phyloP scores from a whole-genome alignment of 2,329 filamentous ascomycete genomes.

The Hymenoscyphus linearis region DNA sequence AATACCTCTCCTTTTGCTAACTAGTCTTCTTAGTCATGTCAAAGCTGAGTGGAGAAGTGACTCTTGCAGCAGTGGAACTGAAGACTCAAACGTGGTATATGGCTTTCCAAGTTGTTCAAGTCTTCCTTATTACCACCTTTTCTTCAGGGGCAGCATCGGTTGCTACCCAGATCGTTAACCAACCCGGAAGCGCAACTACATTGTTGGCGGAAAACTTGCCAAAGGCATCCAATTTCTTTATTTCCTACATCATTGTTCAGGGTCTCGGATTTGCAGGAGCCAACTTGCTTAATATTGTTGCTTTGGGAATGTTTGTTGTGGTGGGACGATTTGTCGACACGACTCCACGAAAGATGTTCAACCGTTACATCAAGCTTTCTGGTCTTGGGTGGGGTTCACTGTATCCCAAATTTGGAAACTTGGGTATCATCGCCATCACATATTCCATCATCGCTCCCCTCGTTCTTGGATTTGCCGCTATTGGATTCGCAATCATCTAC shows the following conservation, averaged over 20 bases:
- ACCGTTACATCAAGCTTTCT: slow-evolving; percentile 67
- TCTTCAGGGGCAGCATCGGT: slow-evolving; percentile 74
- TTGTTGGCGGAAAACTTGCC: slow-evolving; percentile 73
- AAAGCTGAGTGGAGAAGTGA: slow-evolving; percentile 73
- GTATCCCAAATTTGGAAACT: slow-evolving; percentile 73
- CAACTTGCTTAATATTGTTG: slow-evolving; percentile 65
- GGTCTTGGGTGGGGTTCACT: slow-evolving; percentile 78
- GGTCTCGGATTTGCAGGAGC: slow-evolving; percentile 74
- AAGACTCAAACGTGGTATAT: slow-evolving; percentile 90
- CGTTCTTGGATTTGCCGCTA: slow-evolving; percentile 73
- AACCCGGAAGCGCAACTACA: slow-evolving; percentile 56
- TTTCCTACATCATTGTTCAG: slow-evolving; percentile 90
- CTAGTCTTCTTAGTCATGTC: slow-evolving; percentile 57
- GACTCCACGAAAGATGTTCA: slow-evolving; percentile 76
- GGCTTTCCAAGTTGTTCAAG: slow-evolving; percentile 81
- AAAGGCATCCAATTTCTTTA: slow-evolving; percentile 85
- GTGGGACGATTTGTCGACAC: slow-evolving; percentile 69
- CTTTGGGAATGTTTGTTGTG: slow-evolving; percentile 67
- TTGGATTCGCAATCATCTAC: slow-evolving; percentile 76
- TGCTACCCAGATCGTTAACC: slow-evolving; percentile 53
- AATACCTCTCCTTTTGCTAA: slow-evolving; percentile 7
- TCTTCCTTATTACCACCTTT: slow-evolving; percentile 83
- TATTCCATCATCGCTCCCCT: slow-evolving; percentile 85
- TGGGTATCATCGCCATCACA: slow-evolving; percentile 74
- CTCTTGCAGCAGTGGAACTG: slow-evolving; percentile 72